phyloP scores from a whole-genome alignment of 176 grass and related monocot species.

The Dactylis glomerata region DNA sequence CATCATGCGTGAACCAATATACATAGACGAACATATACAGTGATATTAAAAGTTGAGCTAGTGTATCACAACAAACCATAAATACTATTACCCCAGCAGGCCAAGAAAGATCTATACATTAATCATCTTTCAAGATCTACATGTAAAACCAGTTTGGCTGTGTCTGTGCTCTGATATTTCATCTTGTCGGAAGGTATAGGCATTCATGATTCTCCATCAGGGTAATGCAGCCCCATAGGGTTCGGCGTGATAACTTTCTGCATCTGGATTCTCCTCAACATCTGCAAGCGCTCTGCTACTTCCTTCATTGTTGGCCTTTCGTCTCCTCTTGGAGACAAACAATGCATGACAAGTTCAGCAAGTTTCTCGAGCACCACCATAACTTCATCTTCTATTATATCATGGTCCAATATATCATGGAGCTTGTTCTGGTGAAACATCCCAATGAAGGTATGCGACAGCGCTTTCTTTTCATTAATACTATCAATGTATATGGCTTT shows the following conservation, averaged over 20 bases:
- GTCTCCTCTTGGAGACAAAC: conserved; percentile 9
- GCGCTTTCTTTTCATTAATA: conserved; percentile 11
- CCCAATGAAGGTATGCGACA: not conserved
- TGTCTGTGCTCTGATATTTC: not conserved
- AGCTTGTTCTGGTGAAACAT: conserved; percentile 30
- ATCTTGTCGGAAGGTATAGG: not conserved
- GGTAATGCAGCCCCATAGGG: not conserved
- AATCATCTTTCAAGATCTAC: not conserved
- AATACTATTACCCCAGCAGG: not conserved
- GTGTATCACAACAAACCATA: too few species aligned
- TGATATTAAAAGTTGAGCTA: not conserved
- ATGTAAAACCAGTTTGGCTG: not conserved
- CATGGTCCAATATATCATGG: not conserved
- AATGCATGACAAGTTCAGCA: not conserved
- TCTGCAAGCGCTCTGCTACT: conserved; percentile 12
- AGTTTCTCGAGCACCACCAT: conserved; percentile 20
- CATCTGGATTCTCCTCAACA: not conserved
- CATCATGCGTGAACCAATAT: not conserved
- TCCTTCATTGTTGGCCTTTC: conserved; percentile 21
- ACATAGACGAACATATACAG: not conserved
- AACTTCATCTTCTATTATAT: conserved; percentile 18
- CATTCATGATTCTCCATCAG: not conserved
- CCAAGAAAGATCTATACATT: not conserved
- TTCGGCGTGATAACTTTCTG: not conserved
- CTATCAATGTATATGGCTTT: conserved; percentile 42